Conservation (phyloP, 208 protist genomes). For the Leishmania martiniquensis region DNA sequence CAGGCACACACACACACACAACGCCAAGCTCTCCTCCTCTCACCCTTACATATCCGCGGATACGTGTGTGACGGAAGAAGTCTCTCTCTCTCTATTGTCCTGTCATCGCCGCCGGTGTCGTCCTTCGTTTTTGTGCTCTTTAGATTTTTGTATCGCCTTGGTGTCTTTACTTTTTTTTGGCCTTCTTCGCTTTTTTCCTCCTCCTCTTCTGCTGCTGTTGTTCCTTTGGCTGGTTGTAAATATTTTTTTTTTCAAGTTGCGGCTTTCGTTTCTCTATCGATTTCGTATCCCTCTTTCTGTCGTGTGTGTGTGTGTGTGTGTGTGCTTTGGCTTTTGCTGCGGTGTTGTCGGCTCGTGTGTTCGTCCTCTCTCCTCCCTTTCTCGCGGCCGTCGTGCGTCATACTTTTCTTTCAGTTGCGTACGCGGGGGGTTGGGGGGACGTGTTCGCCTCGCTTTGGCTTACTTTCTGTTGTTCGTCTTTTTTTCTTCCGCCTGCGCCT, state of each 20-base stretch:
- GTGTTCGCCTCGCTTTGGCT: too few relatives aligned
- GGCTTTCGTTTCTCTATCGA: background rate
- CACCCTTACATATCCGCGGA: too few relatives aligned
- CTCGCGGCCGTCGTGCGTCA: too few relatives aligned
- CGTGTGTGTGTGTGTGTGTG: background rate
- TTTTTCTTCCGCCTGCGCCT: background rate
- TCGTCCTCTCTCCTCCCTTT: background rate
- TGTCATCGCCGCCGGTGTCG: background rate
- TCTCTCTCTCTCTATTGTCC: background rate
- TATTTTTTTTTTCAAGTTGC: background rate
- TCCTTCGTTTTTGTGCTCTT: background rate
- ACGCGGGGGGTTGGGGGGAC: too few relatives aligned
- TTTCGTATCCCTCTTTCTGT: background rate
- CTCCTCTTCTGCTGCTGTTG: background rate
- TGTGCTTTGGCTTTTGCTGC: background rate
- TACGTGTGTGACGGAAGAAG: too few relatives aligned
- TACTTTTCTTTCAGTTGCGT: too few relatives aligned
- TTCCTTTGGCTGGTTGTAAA: background rate
- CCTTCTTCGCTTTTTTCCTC: background rate
- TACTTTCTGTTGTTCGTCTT: too few relatives aligned
- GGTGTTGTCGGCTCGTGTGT: too few relatives aligned
- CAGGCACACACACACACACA: too few relatives aligned
- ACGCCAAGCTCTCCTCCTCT: too few relatives aligned
- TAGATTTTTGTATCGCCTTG: background rate
- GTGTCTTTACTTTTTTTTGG: background rate